Evolutionary conservation across 768 basidiomycete genomes (phyloP).

Genomic region (Tylopilus subfusipes): DNA sequence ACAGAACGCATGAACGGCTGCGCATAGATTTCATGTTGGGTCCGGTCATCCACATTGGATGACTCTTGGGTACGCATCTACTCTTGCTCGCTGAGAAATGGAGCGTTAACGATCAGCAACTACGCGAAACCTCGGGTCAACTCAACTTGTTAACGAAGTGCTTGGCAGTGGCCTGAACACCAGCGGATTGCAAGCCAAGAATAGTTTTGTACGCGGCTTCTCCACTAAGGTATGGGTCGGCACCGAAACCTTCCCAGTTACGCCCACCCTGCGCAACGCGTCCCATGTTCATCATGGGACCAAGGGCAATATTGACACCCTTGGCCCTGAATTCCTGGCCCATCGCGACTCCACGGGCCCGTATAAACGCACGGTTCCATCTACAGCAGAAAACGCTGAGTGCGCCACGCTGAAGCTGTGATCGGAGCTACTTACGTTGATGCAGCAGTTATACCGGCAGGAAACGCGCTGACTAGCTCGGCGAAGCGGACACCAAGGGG

Average conservation of each 20-base stretch:
- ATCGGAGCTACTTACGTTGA: constrained; percentile 53
- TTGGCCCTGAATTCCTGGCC: constrained; percentile 80
- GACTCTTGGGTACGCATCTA: constrained; percentile 32
- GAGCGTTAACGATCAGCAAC: background rate
- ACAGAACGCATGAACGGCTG: constrained; percentile 58
- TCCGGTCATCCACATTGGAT: constrained; percentile 40
- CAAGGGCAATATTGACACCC: constrained; percentile 78
- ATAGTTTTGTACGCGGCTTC: constrained; percentile 76
- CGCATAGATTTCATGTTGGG: constrained; percentile 55
- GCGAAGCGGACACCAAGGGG: constrained; percentile 76
- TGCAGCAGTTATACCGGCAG: constrained; percentile 79
- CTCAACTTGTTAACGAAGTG: constrained; percentile 72
- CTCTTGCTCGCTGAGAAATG: constrained; percentile 34
- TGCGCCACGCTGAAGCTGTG: background rate
- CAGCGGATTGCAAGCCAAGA: constrained; percentile 73
- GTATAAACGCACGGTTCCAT: constrained; percentile 76
- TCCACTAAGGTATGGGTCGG: constrained; percentile 83
- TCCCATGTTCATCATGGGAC: constrained; percentile 86
- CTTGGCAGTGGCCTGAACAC: constrained; percentile 86
- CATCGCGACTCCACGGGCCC: constrained; percentile 72
- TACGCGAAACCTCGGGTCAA: background rate
- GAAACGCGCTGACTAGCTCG: constrained; percentile 75
- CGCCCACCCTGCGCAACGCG: constrained; percentile 75
- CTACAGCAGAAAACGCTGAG: constrained; percentile 29
- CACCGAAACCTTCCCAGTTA: constrained; percentile 96